Evolutionary conservation across 2,329 filamentous ascomycete species (phyloP), one percentile per base, ranked within the genome.

Genomic region (Exophiala sideris): DNA sequence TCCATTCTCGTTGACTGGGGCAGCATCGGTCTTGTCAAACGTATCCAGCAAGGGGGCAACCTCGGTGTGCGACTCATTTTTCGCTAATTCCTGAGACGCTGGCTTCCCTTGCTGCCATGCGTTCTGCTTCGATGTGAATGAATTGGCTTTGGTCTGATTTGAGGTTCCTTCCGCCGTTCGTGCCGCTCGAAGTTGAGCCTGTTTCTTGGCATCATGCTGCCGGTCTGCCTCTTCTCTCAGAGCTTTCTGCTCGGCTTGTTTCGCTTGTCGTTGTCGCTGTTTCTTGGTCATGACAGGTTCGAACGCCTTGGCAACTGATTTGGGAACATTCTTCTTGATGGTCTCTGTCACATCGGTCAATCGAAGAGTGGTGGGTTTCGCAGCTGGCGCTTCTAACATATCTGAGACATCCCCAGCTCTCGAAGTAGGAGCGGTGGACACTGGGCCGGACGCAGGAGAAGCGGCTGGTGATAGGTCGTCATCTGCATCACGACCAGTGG

Each of bases 231-330:
- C 87, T 67, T 91, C 86, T 29, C 88, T 84, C 53, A 82, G 79
- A 29, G 79, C 77, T 78, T 89, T 94, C 66, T 85, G 84, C 54
- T 84, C 86, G 73, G 96, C 91, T 35, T 82, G 85, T 83, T 96
- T 96, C 76, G 87, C 84, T 63, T 86, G 83, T 76, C 96, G 94
- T 77, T 96, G 91, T 56, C 91, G 86, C 76, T 95, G 89, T 79
- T 96, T 96, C 86, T 96, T 96, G 16, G 87, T 88, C 78, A 96
- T 88, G 14, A 80, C 81, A 45, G 81, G 79, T 70, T 89, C 84
- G 60, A 82, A 78, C 38, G 79, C 75, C 74, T 85, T 83, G 48
- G 67, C 57, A 62, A 78, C 73, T 65, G 81, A 77, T 73, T 84
- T 84, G 59, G 79, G 74, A 72, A 85, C 85, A 58, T 81, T 76